Evolutionary conservation across 257 asterid species (phyloP), one percentile per base, ranked within the genome.

Genomic region (Mentha longifolia): DNA sequence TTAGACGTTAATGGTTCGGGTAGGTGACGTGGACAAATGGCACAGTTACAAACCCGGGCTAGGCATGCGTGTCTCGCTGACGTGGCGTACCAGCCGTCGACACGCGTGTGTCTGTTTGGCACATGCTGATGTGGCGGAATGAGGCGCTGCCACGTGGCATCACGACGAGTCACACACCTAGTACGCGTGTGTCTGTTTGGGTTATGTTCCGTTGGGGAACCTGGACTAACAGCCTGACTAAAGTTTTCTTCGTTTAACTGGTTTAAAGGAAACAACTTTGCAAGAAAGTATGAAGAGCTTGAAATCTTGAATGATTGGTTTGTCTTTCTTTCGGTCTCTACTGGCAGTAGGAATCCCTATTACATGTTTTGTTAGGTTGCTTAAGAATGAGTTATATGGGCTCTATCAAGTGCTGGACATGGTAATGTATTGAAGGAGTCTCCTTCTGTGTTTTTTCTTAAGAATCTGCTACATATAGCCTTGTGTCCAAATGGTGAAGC

Each of bases 191-290:
- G n/a, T n/a, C n/a, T n/a, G n/a, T n/a, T n/a, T n/a, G n/a, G n/a
- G n/a, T n/a, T n/a, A 68, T 10, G 33, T 75, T 62, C 65, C 20
- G 15, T 3, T n/a, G 74, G 61, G 60, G 74, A 35, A 56, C 41
- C 43, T 25, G 37, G 47, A 33, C 64, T 39, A 10, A 71, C 20
- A 65, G 39, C 31, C 51, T 45, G 70, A 68, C 70, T 47, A 30
- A 28, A 67, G 42, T 19, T 22, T 63, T 19, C 13, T 16, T 46
- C 31, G 11, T 47, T 37, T 25, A 8, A 33, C 31, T 66, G 31
- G 16, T 66, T 61, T 22, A 16, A 15, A 43, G 31, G 61, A 49
- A 28, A 45, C n/a, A 58, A 45, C 65, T 63, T 17, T 70, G 46
- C 66, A 20, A 35, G 60, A 72, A 46, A 25, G n/a, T 58, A 12